Evolutionary conservation across 176 grass and related monocot genomes (phyloP).

Genomic region (Pontederia paniculata): DNA sequence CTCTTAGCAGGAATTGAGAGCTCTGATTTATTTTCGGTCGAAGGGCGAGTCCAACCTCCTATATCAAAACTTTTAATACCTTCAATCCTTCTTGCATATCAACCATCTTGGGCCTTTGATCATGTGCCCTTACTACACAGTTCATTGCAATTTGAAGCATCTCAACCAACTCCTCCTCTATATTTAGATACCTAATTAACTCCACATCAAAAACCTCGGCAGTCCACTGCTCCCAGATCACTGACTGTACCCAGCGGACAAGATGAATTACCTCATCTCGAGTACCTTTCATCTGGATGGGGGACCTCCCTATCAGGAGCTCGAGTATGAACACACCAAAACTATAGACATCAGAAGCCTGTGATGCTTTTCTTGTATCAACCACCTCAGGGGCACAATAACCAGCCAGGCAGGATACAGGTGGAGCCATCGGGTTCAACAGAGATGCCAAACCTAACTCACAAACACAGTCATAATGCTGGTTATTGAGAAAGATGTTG

Average conservation of each 20-base stretch:
- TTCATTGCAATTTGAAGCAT: conserved; percentile 92
- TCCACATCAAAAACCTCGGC: conserved; percentile 84
- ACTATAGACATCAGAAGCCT: conserved; percentile 82
- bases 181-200: conserved; percentile 81
- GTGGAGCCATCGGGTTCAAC: conserved; percentile 58
- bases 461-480: conserved; percentile 48
- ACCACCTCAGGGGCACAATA: conserved; percentile 79
- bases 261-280: conserved; percentile 79
- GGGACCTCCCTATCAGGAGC: conserved; percentile 74
- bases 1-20: conserved; percentile 1
- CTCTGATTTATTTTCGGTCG: conserved; percentile 28
- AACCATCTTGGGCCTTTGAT: conserved; percentile 66
- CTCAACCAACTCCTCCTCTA: conserved; percentile 97
- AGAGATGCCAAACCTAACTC: conserved; percentile 50
- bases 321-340: conserved; percentile 79
- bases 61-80: conserved; percentile 42
- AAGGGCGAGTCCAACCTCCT: conserved; percentile 21
- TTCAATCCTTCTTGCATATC: conserved; percentile 69
- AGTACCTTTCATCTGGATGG: conserved; percentile 46
- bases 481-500: conserved; percentile 57
- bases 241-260: conserved; percentile 87
- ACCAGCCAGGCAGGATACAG: conserved; percentile 62
- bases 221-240: conserved; percentile 90
- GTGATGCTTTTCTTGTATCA: conserved; percentile 59
- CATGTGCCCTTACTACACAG: conserved; percentile 59